phyloP scores from a whole-genome alignment of 768 basidiomycete genomes.

The Termitomyces sp. region DNA sequence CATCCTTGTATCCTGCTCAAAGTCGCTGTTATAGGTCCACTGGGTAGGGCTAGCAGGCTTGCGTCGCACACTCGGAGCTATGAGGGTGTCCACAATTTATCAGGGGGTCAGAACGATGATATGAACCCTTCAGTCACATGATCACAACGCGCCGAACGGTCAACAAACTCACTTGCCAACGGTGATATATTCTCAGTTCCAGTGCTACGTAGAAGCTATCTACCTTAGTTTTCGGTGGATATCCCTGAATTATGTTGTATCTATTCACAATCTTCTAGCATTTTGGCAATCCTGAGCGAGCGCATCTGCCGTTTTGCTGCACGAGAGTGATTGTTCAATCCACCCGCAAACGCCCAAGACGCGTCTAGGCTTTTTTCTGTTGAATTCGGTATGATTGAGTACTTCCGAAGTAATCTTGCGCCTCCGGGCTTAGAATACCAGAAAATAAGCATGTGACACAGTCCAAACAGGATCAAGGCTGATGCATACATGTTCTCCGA shows the following conservation, averaged over 20 bases:
- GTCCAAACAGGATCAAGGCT: not conserved
- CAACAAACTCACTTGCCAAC: not conserved
- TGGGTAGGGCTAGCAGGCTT: constrained; percentile 1
- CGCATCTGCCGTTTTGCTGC: constrained; percentile 44
- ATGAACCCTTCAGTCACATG: constrained; percentile 18
- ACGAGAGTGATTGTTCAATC: constrained; percentile 68
- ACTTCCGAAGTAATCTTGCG: not conserved
- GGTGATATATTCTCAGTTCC: not conserved
- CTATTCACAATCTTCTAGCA: constrained; percentile 10
- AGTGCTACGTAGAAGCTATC: not conserved
- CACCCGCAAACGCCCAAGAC: constrained; percentile 63
- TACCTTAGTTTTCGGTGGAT: not conserved
- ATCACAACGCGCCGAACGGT: constrained; percentile 8
- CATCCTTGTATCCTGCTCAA: constrained; percentile 20
- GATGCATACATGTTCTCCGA: constrained; percentile 64
- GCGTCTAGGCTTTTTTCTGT: constrained; percentile 33
- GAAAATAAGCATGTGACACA: not conserved
- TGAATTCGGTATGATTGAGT: not conserved
- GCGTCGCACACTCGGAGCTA: constrained; percentile 1
- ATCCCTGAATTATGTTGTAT: not conserved
- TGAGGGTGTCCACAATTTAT: constrained; percentile 12
- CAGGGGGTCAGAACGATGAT: constrained; percentile 5
- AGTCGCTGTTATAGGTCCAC: constrained; percentile 3
- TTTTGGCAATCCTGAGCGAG: constrained; percentile 43
- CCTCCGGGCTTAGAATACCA: not conserved